Percentiles rank a stretch among this genome's conserved stretches.
Conservation (phyloP, 2,329 filamentous ascomycete genomes). For the Fusarium longipes region DNA sequence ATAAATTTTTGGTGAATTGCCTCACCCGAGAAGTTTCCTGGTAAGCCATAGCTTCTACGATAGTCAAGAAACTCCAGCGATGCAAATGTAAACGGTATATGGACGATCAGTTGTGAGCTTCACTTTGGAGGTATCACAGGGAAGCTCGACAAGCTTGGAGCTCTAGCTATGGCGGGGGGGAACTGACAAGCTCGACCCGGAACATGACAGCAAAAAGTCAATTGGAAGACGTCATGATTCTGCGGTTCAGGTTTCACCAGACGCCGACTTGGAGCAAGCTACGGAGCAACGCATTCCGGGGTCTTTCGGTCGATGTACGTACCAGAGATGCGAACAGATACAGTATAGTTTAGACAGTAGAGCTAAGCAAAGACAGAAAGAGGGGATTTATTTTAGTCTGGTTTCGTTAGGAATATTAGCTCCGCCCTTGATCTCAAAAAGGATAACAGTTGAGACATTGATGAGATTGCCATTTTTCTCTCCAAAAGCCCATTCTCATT, state of each 20-base stretch:
- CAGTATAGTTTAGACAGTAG: not conserved
- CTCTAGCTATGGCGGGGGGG: not conserved
- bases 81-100: not conserved
- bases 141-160: not conserved
- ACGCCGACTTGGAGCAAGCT: not conserved
- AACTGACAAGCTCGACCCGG: not conserved
- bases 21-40: not conserved
- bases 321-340: not conserved
- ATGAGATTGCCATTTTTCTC: not conserved
- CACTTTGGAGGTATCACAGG: not conserved
- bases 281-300: conserved; percentile 10
- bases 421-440: conserved; percentile 3
- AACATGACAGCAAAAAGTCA: not conserved
- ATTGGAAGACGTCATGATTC: conserved; percentile 40
- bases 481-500: not conserved
- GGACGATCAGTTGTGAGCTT: conserved; percentile 2
- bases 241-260: conserved; percentile 8
- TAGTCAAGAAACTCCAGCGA: not conserved
- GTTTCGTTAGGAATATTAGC: conserved; percentile 20
- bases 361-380: not conserved
- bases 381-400: not conserved
- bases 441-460: not conserved
- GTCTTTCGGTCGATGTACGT: not conserved
- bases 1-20: conserved; percentile 30
- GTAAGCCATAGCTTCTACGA: not conserved